Evolutionary conservation across 768 basidiomycete species (phyloP), one percentile per base, ranked within the genome.

Genomic region (Megacollybia marginata): DNA sequence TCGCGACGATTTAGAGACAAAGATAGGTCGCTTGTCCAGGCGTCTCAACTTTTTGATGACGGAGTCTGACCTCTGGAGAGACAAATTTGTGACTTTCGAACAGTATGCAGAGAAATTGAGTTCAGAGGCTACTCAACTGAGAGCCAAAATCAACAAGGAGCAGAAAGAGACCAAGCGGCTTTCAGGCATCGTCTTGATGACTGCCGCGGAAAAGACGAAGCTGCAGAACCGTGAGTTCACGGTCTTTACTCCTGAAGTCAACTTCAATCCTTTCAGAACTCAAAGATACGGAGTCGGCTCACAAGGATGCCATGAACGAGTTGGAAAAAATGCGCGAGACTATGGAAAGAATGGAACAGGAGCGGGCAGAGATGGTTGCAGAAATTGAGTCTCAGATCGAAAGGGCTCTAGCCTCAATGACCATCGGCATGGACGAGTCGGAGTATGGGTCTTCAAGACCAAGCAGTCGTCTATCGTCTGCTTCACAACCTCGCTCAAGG

Each of bases 41-140:
- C 76, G 91, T 45, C 78, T 93, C 55, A 92, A 92, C 69, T 93
- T 92, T 73, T 72, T 93, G 58, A 90, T 92, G 87, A 90, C 89
- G 1, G 90, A 92, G 65, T 83, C 82, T 5, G 89, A 92, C 59
- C 68, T 92, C 44, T 95, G 92, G 92, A 75, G 91, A 52, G 87
- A 92, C 67, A 94, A 93, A 62, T 95, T 95, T 57, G 88, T 93
- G 46, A 86, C 88, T 12, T 95, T 96, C 56, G 93, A 96, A 64
- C 84, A 86, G 64, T 93, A 94, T 61, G 92, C 93, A 8, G 92
- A 94, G 70, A 86, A 88, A 60, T 75, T 96, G 31, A 90, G 88
- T 57, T 75, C 73, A 15, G 93, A 96, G 66, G 92, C 92, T 34
- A 80, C 78, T 32, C 90, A 95, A 51, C 70, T 96, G 55, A 76